Conservation (phyloP, 1,139 yeast species). For the Yamadazyma blattariae region DNA sequence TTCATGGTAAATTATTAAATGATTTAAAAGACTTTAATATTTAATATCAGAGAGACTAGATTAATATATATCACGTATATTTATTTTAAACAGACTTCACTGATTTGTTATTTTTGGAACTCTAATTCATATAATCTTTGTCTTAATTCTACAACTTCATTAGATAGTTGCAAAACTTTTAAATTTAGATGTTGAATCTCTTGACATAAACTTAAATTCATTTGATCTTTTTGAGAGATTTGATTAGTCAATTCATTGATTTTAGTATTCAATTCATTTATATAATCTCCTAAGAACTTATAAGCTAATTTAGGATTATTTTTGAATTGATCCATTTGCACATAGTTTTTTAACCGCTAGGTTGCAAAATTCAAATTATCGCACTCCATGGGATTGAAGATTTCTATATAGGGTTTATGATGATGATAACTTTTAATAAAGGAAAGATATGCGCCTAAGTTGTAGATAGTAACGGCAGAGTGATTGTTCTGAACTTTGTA, state of each 20-base stretch:
- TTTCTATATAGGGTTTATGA: too few species aligned
- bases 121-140: slow-evolving; percentile 1
- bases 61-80: too few species aligned
- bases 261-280: not conserved
- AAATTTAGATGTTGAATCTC: slow-evolving; percentile 1
- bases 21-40: slow-evolving; percentile 8
- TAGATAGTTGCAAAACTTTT: not conserved
- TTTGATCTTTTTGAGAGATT: not conserved
- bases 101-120: too few species aligned
- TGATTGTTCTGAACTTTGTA: too few species aligned
- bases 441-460: too few species aligned
- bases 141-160: slow-evolving; percentile 1
- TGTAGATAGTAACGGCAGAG: too few species aligned
- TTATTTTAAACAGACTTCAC: too few species aligned
- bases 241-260: not conserved
- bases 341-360: too few species aligned
- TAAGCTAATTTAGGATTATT: slow-evolving; percentile 3
- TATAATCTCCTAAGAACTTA: slow-evolving; percentile 3
- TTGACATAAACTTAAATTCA: too few species aligned
- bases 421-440: too few species aligned
- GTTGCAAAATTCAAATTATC: not conserved
- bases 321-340: not conserved
- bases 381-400: too few species aligned
- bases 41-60: too few species aligned
- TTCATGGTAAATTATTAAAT: slow-evolving; percentile 12